Conservation (phyloP, 2,329 filamentous ascomycete genomes). For the Venturia aucupariae region DNA sequence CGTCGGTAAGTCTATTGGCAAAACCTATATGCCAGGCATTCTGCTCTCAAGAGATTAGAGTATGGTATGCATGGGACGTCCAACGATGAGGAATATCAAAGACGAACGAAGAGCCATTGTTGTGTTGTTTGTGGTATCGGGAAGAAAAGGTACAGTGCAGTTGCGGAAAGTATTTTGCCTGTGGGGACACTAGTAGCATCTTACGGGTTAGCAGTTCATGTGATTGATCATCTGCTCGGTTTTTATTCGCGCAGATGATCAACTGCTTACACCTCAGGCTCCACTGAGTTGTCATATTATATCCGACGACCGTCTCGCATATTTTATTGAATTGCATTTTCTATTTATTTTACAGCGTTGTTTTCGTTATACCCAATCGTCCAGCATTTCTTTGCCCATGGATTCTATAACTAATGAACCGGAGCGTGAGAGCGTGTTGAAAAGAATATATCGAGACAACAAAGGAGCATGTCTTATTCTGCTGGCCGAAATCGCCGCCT, state of each 20-base stretch:
- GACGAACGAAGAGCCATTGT: too few species aligned
- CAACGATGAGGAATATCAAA: too few species aligned
- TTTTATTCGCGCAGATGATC: not conserved
- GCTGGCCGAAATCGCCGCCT: slow-evolving; percentile 6
- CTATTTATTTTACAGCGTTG: not conserved
- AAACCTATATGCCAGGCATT: too few species aligned
- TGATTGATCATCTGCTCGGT: not conserved
- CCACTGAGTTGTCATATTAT: too few species aligned
- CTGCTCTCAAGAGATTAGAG: too few species aligned
- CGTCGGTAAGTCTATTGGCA: too few species aligned
- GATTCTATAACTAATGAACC: not conserved
- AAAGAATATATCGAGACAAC: slow-evolving; percentile 7
- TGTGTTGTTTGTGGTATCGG: too few species aligned
- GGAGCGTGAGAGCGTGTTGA: slow-evolving; percentile 1
- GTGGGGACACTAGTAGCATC: not conserved
- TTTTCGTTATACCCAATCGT: not conserved
- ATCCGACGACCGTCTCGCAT: not conserved
- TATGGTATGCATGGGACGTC: too few species aligned
- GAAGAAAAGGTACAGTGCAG: too few species aligned
- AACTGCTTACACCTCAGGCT: not conserved
- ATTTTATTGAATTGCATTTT: not conserved
- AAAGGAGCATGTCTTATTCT: slow-evolving; percentile 13
- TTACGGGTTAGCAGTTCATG: not conserved
- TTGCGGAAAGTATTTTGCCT: too few species aligned
- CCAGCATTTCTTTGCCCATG: not conserved